These are phyloP conservation scores for Exsudoporus floridanus DNA, from an alignment of 1,284 basidiomycete species.

Conservation along the genomic window DNA sequence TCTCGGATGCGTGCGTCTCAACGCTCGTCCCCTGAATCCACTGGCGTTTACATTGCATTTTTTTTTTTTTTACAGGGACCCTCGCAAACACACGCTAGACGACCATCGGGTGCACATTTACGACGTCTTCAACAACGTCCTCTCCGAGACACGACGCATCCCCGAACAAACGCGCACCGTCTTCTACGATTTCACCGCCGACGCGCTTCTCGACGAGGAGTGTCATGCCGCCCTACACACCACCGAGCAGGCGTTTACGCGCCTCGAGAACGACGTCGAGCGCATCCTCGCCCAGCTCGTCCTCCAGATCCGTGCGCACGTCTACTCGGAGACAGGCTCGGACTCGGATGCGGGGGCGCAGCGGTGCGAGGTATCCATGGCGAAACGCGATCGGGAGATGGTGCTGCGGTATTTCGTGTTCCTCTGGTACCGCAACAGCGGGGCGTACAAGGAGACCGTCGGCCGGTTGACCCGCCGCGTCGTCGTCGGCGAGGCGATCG, in stretches of 20 bases:
- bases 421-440: constrained; percentile 54
- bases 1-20: constrained; percentile 35
- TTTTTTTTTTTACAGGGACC: constrained; percentile 19
- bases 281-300: constrained; percentile 37
- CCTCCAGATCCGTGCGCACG: constrained; percentile 28
- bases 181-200: constrained; percentile 45
- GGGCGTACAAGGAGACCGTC: constrained; percentile 41
- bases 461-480: constrained; percentile 18
- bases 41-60: background rate
- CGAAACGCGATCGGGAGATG: constrained; percentile 37
- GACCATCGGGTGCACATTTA: constrained; percentile 50
- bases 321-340: background rate
- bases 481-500: constrained; percentile 20
- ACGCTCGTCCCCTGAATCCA: background rate
- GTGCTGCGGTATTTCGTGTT: constrained; percentile 53
- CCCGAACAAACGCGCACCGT: constrained; percentile 34
- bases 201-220: constrained; percentile 34
- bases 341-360: background rate
- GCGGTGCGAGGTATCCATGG: constrained; percentile 32
- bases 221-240: constrained; percentile 38
- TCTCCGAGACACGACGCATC: constrained; percentile 44
- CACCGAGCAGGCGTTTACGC: constrained; percentile 43
- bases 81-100: constrained; percentile 31
- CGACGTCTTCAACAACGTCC: constrained; percentile 49
- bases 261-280: constrained; percentile 44